These are phyloP conservation scores for Gypsophila paniculata DNA, from an alignment of 179 eudicot genomes.

Conservation along the genomic window DNA sequence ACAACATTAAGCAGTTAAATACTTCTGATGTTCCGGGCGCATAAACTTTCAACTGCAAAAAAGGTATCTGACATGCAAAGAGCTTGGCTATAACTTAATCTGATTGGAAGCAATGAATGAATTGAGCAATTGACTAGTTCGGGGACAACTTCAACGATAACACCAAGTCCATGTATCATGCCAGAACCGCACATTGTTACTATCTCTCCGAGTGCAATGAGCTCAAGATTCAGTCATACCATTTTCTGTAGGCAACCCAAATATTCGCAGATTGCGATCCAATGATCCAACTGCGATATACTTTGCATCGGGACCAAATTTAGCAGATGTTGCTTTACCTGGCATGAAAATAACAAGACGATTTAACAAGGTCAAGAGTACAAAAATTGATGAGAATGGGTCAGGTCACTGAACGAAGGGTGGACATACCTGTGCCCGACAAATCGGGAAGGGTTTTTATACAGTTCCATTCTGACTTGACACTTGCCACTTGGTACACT, in stretches of 20 bases:
- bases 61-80: not conserved
- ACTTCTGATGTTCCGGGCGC: not conserved
- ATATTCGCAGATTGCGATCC: constrained; percentile 81
- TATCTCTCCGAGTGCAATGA: not conserved
- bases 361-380: not conserved
- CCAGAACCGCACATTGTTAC: not conserved
- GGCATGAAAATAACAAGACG: constrained; percentile 21
- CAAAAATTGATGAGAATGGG: not conserved
- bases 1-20: not conserved
- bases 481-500: constrained; percentile 89
- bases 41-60: not conserved
- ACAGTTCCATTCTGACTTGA: constrained; percentile 89
- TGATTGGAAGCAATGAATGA: not conserved
- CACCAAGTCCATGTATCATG: not conserved
- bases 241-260: constrained; percentile 55
- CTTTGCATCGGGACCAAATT: constrained; percentile 81
- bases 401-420: not conserved
- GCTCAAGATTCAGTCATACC: constrained; percentile 9
- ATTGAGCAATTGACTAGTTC: not conserved
- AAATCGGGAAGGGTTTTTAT: constrained; percentile 79
- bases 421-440: constrained; percentile 82
- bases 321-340: constrained; percentile 66
- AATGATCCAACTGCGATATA: constrained; percentile 76
- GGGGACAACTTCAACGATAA: not conserved
- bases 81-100: not conserved